Percentiles rank a stretch among this genome's conserved stretches.
phyloP scores from a whole-genome alignment of 2,329 filamentous ascomycete species.

The Hypoxylon sp. region DNA sequence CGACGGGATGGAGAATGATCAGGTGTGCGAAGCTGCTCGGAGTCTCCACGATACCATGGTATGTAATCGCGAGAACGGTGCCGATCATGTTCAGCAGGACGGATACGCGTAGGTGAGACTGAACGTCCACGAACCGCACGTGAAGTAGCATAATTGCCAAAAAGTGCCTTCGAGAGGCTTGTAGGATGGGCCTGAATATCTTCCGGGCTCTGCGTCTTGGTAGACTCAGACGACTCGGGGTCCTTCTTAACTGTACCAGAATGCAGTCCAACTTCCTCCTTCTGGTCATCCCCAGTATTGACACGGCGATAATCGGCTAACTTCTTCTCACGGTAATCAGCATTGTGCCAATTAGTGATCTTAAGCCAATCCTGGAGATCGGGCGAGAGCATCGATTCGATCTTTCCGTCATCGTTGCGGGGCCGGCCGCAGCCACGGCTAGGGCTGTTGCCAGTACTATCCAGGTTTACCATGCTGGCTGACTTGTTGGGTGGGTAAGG shows the following conservation, averaged over 20 bases:
- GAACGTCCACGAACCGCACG: constrained; percentile 14
- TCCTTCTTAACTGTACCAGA: background rate
- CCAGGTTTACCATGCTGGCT: background rate
- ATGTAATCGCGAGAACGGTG: constrained; percentile 14
- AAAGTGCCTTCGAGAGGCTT: too few species aligned
- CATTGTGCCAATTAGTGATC: constrained; percentile 41
- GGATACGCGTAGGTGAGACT: constrained; percentile 1
- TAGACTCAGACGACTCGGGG: background rate
- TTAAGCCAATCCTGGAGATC: constrained; percentile 39
- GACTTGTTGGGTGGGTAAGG: background rate
- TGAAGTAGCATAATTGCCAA: background rate
- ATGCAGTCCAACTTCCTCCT: background rate
- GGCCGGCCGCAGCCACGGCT: background rate
- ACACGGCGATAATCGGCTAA: constrained; percentile 15
- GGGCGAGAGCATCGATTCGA: constrained; percentile 5
- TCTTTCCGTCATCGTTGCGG: background rate
- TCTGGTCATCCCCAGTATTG: constrained; percentile 9
- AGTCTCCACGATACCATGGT: background rate
- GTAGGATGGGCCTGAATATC: background rate
- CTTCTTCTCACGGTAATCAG: constrained; percentile 19
- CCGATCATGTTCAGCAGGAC: background rate
- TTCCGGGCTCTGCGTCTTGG: background rate
- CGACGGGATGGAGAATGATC: background rate
- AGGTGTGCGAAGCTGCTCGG: background rate
- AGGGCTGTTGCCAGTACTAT: background rate